Evolutionary conservation across 1,284 basidiomycete genomes (phyloP).

Genomic region (Naganishia cerealis): DNA sequence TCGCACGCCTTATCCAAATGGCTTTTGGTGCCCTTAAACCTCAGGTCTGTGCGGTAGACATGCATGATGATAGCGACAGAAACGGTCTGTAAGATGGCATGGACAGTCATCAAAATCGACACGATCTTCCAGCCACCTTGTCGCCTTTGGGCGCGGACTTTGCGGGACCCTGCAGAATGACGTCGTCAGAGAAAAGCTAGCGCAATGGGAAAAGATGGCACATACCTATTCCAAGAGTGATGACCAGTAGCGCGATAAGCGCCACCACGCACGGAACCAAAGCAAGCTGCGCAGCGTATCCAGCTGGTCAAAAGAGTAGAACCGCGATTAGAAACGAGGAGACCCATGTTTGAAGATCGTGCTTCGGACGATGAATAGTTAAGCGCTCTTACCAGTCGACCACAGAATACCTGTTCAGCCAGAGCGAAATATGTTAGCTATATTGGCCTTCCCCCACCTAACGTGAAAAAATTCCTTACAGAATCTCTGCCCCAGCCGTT

Average conservation of each 20-base stretch:
- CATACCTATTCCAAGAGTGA: slow-evolving; percentile 41
- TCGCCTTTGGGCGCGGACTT: slow-evolving; percentile 49
- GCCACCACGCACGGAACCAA: slow-evolving; percentile 51
- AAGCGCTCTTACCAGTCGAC: slow-evolving; percentile 29
- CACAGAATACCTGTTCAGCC: slow-evolving; percentile 29
- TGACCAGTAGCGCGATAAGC: slow-evolving; percentile 50
- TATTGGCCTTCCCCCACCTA: not conserved
- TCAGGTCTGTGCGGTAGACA: slow-evolving; percentile 48
- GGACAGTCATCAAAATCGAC: slow-evolving; percentile 50
- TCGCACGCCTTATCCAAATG: slow-evolving; percentile 49
- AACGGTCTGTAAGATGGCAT: slow-evolving; percentile 47
- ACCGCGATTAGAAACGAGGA: not conserved
- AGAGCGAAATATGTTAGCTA: not conserved
- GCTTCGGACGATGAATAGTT: not conserved
- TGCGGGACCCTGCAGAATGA: slow-evolving; percentile 41
- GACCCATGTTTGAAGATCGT: not conserved
- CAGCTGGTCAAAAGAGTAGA: slow-evolving; percentile 48
- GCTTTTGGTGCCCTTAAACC: slow-evolving; percentile 44
- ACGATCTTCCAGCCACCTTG: slow-evolving; percentile 54
- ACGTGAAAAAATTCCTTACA: slow-evolving; percentile 35
- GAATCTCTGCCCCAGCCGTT: slow-evolving; percentile 50
- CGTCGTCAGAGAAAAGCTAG: not conserved
- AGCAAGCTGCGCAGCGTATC: slow-evolving; percentile 51
- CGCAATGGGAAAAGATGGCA: not conserved
- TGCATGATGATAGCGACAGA: slow-evolving; percentile 49